Evolutionary conservation across 2,329 filamentous ascomycete genomes (phyloP), one percentile per base, ranked within the genome.

Genomic region (Ambrosiella xylebori): DNA sequence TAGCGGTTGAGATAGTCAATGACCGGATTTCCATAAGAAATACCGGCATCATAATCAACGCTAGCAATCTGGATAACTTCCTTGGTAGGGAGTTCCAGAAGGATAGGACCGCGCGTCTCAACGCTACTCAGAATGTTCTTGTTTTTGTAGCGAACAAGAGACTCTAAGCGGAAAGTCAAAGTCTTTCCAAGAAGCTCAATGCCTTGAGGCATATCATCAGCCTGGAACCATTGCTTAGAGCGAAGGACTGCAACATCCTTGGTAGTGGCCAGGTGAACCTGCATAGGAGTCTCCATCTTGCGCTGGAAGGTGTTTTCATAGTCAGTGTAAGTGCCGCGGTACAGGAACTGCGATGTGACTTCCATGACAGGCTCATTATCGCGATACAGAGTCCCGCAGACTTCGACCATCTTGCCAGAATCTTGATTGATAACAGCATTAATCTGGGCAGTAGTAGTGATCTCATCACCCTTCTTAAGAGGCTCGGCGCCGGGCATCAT

Each of bases 231-330:
- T 70, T 97, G 86, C 79, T 98, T 98, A 27, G 91, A 96, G 66
- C 86, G 86, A 54, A 98, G 78, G 19, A 98, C 85, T 52, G 93
- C 91, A 45, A 98, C 84, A 65, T 98, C 94, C 74, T 93, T 95
- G 67, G 80, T 84, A 2, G 88, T 90, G 12, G 78, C 83, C 54
- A 98, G 79, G 67, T 95, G 86, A 36, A 98, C 76, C 72, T 98
- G 87, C 77, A 97, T 93, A 0, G 91, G 90, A 1, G 87, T 95
- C 74, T 98, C 93, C 6, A 84, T 81, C 79, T 96, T 97, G 68
- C 93, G 86, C 74, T 97, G 90, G 82, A 98, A 98, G 6, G 94
- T 98, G 74, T 95, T 98, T 73, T 96, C 86, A 65, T 82, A 98
- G 70, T 98, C 94, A 58, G 80, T 86, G 73, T 98, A 98, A 37